phyloP scores from a whole-genome alignment of 2,329 filamentous ascomycete species.

The Aspergillus ibericus region DNA sequence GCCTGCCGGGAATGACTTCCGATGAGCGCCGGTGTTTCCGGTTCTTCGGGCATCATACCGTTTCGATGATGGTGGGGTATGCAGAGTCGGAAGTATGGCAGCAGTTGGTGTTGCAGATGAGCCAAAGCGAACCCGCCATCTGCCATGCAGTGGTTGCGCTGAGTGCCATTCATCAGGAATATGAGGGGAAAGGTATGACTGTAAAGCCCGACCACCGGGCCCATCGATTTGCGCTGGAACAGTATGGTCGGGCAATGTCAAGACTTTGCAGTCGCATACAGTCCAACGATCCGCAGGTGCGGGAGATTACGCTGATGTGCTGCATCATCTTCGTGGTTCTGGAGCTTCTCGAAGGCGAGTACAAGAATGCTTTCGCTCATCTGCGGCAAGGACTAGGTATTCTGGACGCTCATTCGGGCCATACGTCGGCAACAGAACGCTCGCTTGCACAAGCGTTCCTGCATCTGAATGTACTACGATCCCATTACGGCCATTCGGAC shows the following conservation, averaged over 20 bases:
- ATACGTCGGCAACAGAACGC: neutral
- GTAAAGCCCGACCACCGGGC: neutral
- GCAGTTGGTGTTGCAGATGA: neutral
- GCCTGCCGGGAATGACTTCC: neutral
- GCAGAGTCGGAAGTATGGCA: slow-evolving; percentile 14
- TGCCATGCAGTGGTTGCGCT: slow-evolving; percentile 10
- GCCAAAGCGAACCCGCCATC: slow-evolving; percentile 9
- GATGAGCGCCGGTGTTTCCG: neutral
- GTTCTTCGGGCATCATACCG: neutral
- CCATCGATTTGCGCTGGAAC: slow-evolving; percentile 8
- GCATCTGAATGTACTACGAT: neutral
- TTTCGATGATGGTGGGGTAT: neutral
- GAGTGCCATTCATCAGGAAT: slow-evolving; percentile 6
- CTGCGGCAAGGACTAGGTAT: neutral
- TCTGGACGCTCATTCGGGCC: neutral
- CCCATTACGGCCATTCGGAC: neutral
- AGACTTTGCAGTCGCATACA: slow-evolving; percentile 4
- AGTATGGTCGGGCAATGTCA: neutral
- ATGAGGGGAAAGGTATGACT: neutral
- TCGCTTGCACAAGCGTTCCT: neutral
- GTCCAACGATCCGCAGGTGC: slow-evolving; percentile 4
- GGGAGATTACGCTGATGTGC: slow-evolving; percentile 7
- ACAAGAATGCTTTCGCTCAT: neutral
- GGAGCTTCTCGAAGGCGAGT: neutral
- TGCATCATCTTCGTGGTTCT: slow-evolving; percentile 2